Percentiles rank a stretch among this genome's conserved stretches.
Evolutionary conservation across 306 rosid genomes (phyloP).

Genomic region (Urtica urens): DNA sequence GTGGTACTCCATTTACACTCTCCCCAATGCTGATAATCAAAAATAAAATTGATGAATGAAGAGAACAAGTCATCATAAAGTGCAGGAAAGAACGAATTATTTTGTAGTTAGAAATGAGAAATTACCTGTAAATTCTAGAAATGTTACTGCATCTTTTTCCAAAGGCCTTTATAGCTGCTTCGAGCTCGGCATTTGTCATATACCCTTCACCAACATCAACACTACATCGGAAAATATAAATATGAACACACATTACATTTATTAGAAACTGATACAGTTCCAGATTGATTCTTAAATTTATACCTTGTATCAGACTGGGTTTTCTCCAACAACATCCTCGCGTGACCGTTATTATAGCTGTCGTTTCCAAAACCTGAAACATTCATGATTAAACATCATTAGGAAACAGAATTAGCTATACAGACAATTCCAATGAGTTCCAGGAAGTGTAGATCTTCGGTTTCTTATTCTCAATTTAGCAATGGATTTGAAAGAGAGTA

Average conservation of each 20-base stretch:
- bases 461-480: background rate
- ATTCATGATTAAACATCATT: conserved; percentile 13
- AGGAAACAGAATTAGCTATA: background rate
- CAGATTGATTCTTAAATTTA: conserved; percentile 1
- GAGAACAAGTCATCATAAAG: conserved; percentile 37
- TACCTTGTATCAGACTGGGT: conserved; percentile 30
- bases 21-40: conserved; percentile 73
- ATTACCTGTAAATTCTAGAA: conserved; percentile 90
- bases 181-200: conserved; percentile 79
- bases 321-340: conserved; percentile 49
- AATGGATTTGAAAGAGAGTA: background rate
- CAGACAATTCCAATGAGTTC: too few relatives aligned
- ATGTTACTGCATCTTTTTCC: conserved; percentile 63
- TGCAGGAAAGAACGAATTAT: background rate
- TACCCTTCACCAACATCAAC: conserved; percentile 47
- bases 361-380: conserved; percentile 23
- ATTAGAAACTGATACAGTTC: too few relatives aligned
- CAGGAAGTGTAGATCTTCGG: background rate
- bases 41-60: conserved; percentile 47
- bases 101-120: conserved; percentile 12
- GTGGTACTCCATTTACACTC: conserved; percentile 81
- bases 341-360: conserved; percentile 19
- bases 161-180: conserved; percentile 45
- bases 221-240: conserved; percentile 15
- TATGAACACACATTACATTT: too few relatives aligned